These are phyloP conservation scores for Heliocybe sulcata DNA, from an alignment of 1,284 basidiomycete genomes.

Conservation along the genomic window DNA sequence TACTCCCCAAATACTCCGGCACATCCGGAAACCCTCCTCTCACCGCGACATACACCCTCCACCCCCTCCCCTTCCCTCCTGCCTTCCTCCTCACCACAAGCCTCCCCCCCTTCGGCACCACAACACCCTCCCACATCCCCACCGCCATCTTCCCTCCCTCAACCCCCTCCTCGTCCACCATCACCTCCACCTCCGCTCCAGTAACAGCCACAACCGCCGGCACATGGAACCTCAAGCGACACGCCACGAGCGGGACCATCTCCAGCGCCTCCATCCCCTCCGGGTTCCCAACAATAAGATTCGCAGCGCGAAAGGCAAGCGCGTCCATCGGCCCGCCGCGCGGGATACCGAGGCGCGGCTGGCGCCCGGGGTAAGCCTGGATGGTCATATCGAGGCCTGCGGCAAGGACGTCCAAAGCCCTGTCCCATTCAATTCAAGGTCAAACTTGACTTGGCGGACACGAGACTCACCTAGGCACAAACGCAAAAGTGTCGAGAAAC, in stretches of 20 bases:
- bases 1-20: conserved; percentile 52
- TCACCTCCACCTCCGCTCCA: conserved; percentile 39
- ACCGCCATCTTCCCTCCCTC: conserved; percentile 38
- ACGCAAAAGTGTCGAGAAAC: conserved; percentile 44
- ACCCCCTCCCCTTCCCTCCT: conserved; percentile 20
- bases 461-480: conserved; percentile 29
- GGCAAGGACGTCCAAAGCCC: conserved; percentile 49
- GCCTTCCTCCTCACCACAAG: conserved; percentile 22
- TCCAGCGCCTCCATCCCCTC: conserved; percentile 52
- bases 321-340: conserved; percentile 64
- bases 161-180: conserved; percentile 34
- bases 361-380: conserved; percentile 59
- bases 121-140: conserved; percentile 41
- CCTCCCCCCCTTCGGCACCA: conserved; percentile 36
- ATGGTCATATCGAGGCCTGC: conserved; percentile 55
- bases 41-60: conserved; percentile 51
- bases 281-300: conserved; percentile 54
- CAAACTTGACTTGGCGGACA: background rate
- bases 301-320: conserved; percentile 51
- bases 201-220: conserved; percentile 48
- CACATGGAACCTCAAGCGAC: conserved; percentile 34
- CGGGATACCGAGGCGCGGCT: conserved; percentile 54
- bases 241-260: conserved; percentile 24
- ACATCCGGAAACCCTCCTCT: conserved; percentile 57
- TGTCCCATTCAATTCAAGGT: conserved; percentile 18